Conservation (phyloP, 2,329 filamentous ascomycete genomes). For the Cytospora chrysosperma region DNA sequence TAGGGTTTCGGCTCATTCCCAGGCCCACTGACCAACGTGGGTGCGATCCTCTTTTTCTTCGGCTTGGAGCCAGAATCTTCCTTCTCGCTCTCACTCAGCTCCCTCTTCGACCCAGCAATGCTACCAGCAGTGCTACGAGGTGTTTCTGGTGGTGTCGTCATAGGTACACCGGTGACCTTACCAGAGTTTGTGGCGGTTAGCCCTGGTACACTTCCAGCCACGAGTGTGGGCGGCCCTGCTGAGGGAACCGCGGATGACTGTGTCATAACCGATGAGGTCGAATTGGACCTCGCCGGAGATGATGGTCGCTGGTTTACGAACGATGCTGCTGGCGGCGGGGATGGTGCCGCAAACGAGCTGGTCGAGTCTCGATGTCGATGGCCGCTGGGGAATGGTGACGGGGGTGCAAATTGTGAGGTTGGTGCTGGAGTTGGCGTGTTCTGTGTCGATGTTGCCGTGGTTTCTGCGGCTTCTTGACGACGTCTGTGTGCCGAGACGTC, state of each 20-base stretch:
- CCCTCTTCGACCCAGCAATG: constrained; percentile 56
- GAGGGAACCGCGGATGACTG: constrained; percentile 47
- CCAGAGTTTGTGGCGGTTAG: constrained; percentile 72
- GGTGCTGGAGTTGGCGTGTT: constrained; percentile 71
- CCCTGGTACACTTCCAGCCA: constrained; percentile 72
- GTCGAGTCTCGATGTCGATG: constrained; percentile 59
- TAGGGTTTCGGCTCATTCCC: constrained; percentile 23
- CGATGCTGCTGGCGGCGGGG: constrained; percentile 56
- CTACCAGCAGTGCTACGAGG: constrained; percentile 63
- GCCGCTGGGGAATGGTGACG: constrained; percentile 55
- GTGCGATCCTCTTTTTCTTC: constrained; percentile 71
- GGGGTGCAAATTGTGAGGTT: constrained; percentile 60
- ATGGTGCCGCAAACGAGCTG: constrained; percentile 58
- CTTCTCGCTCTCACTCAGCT: constrained; percentile 54
- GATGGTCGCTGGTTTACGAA: constrained; percentile 65
- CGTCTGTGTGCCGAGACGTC: constrained; percentile 56
- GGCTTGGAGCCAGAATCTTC: constrained; percentile 51
- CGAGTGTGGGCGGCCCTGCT: constrained; percentile 64
- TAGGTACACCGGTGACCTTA: constrained; percentile 63
- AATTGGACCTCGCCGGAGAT: constrained; percentile 83
- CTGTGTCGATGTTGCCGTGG: constrained; percentile 54
- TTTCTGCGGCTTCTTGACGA: constrained; percentile 37
- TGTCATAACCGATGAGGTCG: constrained; percentile 75
- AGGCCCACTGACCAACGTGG: constrained; percentile 52
- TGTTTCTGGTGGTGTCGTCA: constrained; percentile 89